Evolutionary conservation across 2,329 filamentous ascomycete genomes (phyloP), one percentile per base, ranked within the genome.

Genomic region (Akanthomyces uredinophilus): DNA sequence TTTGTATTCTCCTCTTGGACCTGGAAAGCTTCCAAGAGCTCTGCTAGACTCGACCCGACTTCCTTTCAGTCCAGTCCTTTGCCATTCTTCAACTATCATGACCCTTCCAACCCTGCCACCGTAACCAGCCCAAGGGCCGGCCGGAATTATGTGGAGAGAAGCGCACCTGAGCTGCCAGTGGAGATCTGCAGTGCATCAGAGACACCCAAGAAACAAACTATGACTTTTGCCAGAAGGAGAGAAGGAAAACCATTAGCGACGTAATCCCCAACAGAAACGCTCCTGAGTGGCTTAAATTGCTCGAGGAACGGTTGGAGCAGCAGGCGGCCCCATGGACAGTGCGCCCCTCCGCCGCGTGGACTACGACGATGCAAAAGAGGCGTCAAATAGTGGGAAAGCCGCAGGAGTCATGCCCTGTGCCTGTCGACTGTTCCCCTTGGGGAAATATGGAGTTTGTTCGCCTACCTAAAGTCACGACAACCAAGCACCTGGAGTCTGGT

Each of bases 221-320:
- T 39, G 14, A 16, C 10, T 39, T 35, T 35, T 2, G 32, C 32
- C n/a, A n/a, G 2, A 32, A 50, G 27, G 22, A 47, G 20, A 4
- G 24, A 11, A 35, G 10, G 24, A n/a, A 35, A 29, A 35, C 5
- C 29, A n/a, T 14, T 35, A 18, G 29, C 29, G 20, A 52, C 50
- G n/a, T 22, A 41, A 54, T 41, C 37, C 52, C 52, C 52, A 55
- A 55, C 52, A 55, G 37, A 55, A 44, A 46, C 10, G 43, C 20
- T 46, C 20, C 43, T 46, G 11, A 39, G 13, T 39, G 37, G 37
- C 14, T 39, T 5, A 39, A 39, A 39, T 10, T 35, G 32, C 32
- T 35, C 32, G 32, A 35, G 32, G 32, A 35, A 20, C 24, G 49
- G 20, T 20, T 18, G 49, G 27, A 35, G 20, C 20, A 35, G 20